Base-by-base conservation (phyloP, 2,329 filamentous ascomycete species). In the Teratosphaeriaceae sp. region DNA sequence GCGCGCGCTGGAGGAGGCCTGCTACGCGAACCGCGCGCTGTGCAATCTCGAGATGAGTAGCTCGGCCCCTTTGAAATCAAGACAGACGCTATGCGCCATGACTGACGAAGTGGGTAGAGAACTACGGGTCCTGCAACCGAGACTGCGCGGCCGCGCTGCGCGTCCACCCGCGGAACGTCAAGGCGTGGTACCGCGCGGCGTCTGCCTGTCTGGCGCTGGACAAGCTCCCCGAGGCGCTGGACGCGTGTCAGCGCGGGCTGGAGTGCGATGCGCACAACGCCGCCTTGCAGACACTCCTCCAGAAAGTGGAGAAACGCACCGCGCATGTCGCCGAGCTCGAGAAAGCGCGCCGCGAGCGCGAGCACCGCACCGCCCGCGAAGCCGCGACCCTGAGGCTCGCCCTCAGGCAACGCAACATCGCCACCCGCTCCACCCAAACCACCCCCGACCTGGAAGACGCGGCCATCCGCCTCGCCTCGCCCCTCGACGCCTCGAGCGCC, bases 401-500 rank as follows among this genome's bases (percentile, higher is more conserved):
- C 5, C 68, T 96, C 9, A 73, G 71, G 53, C 82, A 84, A 3
- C 73, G 89, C n/a, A 76, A 78, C 39, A 86, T 97, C 59, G 70
- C 71, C 18, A 78, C 76, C 27, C 74, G 84, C 42, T 74, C 68
- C 40, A 90, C 87, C 9, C 71, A 73, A 5, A 74, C 83, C 57
- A 80, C 85, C 26, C 89, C 89, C 0, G 86, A 96, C 58, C 83
- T 94, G 74, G 88, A 94, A 65, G 90, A 95, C 63, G 87, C 88
- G 1, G 68, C 64, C 6, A 72, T 96, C 35, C 67, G 72, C 42
- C 77, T 97, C 5, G 74, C 82, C 2, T 81, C 94, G 57, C 77
- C 84, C 15, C 70, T 85, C 20, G 85, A 92, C 51, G 79, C 86
- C 4, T 74, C 74, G 19, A 88, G 84, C 52, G 72, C 74, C 0